Evolutionary conservation across 768 basidiomycete species (phyloP).

Genomic region (Xerocomellus amylosporus): DNA sequence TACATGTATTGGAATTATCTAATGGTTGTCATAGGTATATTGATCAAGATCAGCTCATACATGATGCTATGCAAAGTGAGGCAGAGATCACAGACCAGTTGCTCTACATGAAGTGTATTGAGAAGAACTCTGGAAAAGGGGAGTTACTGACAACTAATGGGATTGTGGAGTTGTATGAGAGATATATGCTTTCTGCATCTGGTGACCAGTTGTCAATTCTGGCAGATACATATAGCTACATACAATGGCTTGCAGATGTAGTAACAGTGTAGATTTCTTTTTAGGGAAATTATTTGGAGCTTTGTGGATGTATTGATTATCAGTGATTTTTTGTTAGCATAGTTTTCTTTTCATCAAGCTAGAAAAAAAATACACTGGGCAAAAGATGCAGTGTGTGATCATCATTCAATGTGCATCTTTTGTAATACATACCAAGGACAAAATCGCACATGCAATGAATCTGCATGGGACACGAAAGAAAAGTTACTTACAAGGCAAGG

Average conservation of each 20-base stretch:
- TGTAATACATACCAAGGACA: no score
- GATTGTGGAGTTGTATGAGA: conserved; percentile 18
- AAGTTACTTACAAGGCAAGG: no score
- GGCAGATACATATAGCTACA: conserved; percentile 16
- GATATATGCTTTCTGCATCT: conserved; percentile 17
- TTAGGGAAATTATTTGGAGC: neutral
- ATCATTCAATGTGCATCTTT: no score
- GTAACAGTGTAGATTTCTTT: neutral
- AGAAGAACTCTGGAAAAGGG: conserved; percentile 33
- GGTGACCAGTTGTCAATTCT: neutral
- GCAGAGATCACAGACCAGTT: conserved; percentile 59
- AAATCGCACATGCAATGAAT: no score
- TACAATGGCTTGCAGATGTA: conserved; percentile 21
- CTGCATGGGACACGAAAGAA: no score
- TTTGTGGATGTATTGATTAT: no score
- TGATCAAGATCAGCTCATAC: conserved; percentile 66
- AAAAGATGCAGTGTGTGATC: no score
- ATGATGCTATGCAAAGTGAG: conserved; percentile 51
- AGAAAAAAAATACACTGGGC: no score
- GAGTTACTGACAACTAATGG: conserved; percentile 13
- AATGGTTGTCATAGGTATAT: conserved; percentile 51
- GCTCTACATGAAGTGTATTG: conserved; percentile 52
- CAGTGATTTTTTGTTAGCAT: no score
- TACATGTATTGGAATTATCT: neutral
- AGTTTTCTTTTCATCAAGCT: no score